A percentile compares a stretch with the other conserved stretches of the same genome.
These are phyloP conservation scores for Mycocentrospora acerina DNA, from an alignment of 2,329 filamentous ascomycete genomes.

Conservation along the genomic window DNA sequence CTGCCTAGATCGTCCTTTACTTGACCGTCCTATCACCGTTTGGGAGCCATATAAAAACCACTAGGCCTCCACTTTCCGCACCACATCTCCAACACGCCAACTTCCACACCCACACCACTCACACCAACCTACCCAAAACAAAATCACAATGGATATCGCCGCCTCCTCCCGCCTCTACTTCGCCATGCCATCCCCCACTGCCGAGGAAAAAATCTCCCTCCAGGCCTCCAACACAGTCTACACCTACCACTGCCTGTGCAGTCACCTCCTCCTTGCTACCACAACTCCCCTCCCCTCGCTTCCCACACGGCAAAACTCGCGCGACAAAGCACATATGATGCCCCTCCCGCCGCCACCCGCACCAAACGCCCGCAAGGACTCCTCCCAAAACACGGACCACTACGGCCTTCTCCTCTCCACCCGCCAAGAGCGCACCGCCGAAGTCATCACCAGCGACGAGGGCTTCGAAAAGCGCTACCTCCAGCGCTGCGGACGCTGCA, in stretches of 20 bases:
- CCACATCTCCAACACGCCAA: slow-evolving; percentile 1
- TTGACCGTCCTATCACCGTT: background rate
- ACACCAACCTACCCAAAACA: slow-evolving; percentile 12
- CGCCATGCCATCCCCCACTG: slow-evolving; percentile 33
- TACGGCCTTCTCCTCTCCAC: slow-evolving; percentile 57
- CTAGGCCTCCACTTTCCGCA: slow-evolving; percentile 10
- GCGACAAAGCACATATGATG: slow-evolving; percentile 60
- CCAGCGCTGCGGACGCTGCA: slow-evolving; percentile 62
- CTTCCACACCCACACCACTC: slow-evolving; percentile 8
- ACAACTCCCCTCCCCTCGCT: slow-evolving; percentile 55
- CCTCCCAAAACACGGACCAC: slow-evolving; percentile 26
- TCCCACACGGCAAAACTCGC: slow-evolving; percentile 52
- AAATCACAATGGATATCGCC: slow-evolving; percentile 31
- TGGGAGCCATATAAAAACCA: slow-evolving; percentile 10
- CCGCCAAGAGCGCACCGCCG: slow-evolving; percentile 49
- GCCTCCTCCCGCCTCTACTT: slow-evolving; percentile 34
- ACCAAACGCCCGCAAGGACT: slow-evolving; percentile 12
- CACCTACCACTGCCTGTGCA: slow-evolving; percentile 68
- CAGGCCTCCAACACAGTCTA: slow-evolving; percentile 44
- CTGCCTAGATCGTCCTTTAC: background rate
- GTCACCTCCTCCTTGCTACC: slow-evolving; percentile 63
- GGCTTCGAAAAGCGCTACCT: slow-evolving; percentile 68
- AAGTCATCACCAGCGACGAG: slow-evolving; percentile 58
- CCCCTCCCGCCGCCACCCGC: slow-evolving; percentile 48
- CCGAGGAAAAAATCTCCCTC: slow-evolving; percentile 36